A percentile compares a stretch with the other conserved stretches of the same genome.
These are phyloP conservation scores for Aspergillus melleus DNA, from an alignment of 2,329 filamentous ascomycete species.

Conservation along the genomic window DNA sequence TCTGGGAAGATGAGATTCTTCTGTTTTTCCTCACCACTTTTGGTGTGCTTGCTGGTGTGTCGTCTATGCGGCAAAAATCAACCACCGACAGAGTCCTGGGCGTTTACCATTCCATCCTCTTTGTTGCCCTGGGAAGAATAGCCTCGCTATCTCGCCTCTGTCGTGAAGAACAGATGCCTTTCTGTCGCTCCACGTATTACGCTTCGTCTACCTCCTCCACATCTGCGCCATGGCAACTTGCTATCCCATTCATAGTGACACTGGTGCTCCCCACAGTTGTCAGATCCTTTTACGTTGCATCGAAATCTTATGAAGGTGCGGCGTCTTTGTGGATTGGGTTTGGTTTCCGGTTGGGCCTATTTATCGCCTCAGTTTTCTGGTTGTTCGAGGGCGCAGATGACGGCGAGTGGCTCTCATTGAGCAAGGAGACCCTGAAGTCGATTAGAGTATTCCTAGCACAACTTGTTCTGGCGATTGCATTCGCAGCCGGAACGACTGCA, in stretches of 20 bases:
- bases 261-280: slow-evolving; percentile 74
- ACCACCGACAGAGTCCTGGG: slow-evolving; percentile 71
- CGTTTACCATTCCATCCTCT: slow-evolving; percentile 80
- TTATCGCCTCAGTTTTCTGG: slow-evolving; percentile 82
- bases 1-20: slow-evolving; percentile 96
- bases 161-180: slow-evolving; percentile 97
- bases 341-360: slow-evolving; percentile 72
- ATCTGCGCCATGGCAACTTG: slow-evolving; percentile 84
- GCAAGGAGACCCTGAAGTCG: slow-evolving; percentile 66
- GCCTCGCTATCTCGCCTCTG: slow-evolving; percentile 90
- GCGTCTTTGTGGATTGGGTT: slow-evolving; percentile 82
- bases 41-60: slow-evolving; percentile 70
- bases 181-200: slow-evolving; percentile 93
- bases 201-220: slow-evolving; percentile 88
- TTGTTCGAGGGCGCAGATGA: slow-evolving; percentile 78
- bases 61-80: slow-evolving; percentile 71
- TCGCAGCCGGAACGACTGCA: slow-evolving; percentile 80
- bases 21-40: slow-evolving; percentile 90
- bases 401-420: slow-evolving; percentile 75
- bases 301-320: slow-evolving; percentile 82
- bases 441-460: slow-evolving; percentile 77
- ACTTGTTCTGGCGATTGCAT: slow-evolving; percentile 72
- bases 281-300: slow-evolving; percentile 77
- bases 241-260: slow-evolving; percentile 74
- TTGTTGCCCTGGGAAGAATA: slow-evolving; percentile 74